Percentiles rank a stretch among this genome's conserved stretches.
These are phyloP conservation scores for Nidula microcarpa DNA, from an alignment of 768 basidiomycete species.

Conservation along the genomic window DNA sequence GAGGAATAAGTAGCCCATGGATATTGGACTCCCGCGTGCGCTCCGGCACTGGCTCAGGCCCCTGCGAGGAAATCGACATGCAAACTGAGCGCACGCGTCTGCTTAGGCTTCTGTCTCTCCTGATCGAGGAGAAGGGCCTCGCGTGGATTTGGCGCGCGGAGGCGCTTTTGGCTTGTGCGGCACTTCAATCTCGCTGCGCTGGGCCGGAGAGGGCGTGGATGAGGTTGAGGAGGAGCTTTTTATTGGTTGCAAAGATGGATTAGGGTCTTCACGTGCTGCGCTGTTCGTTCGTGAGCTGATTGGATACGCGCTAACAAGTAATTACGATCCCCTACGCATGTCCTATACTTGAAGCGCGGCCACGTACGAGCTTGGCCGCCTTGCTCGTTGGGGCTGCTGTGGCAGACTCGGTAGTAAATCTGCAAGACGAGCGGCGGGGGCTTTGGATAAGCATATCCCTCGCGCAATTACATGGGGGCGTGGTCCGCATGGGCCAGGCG, in stretches of 20 bases:
- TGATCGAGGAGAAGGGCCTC: background rate
- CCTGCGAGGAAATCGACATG: background rate
- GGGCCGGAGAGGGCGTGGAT: conserved; percentile 1
- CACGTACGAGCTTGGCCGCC: conserved; percentile 10
- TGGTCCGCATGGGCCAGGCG: background rate
- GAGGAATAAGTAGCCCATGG: too few species aligned
- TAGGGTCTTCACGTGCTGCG: background rate
- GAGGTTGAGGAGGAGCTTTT: conserved; percentile 4
- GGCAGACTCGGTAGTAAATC: conserved; percentile 16
- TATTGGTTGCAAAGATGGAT: conserved; percentile 11
- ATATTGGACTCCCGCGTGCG: conserved; percentile 1
- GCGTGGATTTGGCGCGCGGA: background rate
- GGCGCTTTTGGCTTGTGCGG: background rate
- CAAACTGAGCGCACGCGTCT: conserved; percentile 1
- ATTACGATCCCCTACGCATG: conserved; percentile 14
- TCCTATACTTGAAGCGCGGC: conserved; percentile 7
- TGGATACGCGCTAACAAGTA: conserved; percentile 1
- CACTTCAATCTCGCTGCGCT: background rate
- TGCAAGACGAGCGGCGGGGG: background rate
- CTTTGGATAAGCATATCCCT: background rate
- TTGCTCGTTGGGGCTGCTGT: conserved; percentile 17
- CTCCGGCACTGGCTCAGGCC: background rate
- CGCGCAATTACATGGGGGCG: background rate
- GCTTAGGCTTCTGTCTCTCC: conserved; percentile 5
- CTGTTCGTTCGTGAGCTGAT: too few species aligned